Conservation (phyloP, 2,329 filamentous ascomycete species). For the Xylaria sp. region DNA sequence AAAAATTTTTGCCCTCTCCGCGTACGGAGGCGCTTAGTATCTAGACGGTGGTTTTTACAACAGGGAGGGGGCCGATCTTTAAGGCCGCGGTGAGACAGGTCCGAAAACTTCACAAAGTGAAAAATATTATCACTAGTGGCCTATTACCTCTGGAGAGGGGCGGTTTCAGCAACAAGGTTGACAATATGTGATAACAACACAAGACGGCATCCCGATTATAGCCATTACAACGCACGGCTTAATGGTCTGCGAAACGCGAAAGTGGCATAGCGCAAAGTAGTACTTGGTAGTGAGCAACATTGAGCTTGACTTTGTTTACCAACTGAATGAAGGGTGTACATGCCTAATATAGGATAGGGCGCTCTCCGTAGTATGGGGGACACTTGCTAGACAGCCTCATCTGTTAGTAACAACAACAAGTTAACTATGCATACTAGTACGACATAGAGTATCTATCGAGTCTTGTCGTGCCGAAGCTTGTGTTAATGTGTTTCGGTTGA, state of each 20-base stretch:
- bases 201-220: not conserved
- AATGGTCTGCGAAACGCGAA: not conserved
- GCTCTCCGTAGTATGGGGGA: not conserved
- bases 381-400: constrained; percentile 20
- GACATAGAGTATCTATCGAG: too few relatives aligned
- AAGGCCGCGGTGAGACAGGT: not conserved
- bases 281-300: not conserved
- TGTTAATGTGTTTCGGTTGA: constrained; percentile 4
- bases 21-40: not conserved
- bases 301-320: not conserved
- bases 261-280: constrained; percentile 1
- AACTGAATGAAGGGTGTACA: constrained; percentile 10
- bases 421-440: not conserved
- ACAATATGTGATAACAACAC: constrained; percentile 3
- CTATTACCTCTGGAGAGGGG: not conserved
- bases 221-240: not conserved
- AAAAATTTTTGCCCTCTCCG: constrained; percentile 1
- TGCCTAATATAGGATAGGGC: constrained; percentile 7
- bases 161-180: not conserved
- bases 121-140: not conserved
- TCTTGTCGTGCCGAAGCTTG: not conserved
- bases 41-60: not conserved
- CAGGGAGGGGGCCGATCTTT: not conserved
- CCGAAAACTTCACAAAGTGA: not conserved
- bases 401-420: not conserved